Evolutionary conservation across 2,329 filamentous ascomycete genomes (phyloP), one percentile per base, ranked within the genome.

Genomic region (Magnaporthiopsis incrustans): DNA sequence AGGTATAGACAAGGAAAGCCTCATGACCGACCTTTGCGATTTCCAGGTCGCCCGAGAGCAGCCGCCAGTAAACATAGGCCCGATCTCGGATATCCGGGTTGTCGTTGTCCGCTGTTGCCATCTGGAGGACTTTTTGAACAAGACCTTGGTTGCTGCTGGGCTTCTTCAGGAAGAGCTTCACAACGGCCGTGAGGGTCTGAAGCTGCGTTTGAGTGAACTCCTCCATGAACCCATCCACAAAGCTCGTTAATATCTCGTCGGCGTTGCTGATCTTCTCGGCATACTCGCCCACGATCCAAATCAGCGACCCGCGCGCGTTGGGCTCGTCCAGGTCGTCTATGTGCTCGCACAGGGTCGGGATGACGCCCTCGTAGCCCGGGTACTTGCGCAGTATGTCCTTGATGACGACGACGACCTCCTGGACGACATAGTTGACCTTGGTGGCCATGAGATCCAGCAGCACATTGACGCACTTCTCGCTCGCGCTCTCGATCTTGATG

Each of bases 261-360:
- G 95, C 95, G 71, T 99, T 98, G 78, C 86, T 96, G 72, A 99
- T 99, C 82, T 99, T 99, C 80, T 99, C 95, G 0, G 95, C 95
- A 74, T 99, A 99, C 75, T 99, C 95, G 69, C 95, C 95, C 7
- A 99, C 94, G 69, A 99, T 98, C 95, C 95, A 99, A 72, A 99
- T 98, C 66, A 99, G 80, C 27, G 94, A 90, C 3, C 90, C 93
- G 71, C 95, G 83, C 8, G 95, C 95, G 70, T 92, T 89, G 1
- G 94, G 93, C 76, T 99, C 95, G 73, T 99, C 95, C 68, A 99
- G 77, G 70, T 99, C 95, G 71, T 99, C 95, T 67, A 99, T 97
- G 73, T 96, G 92, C 75, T 97, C 87, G 80, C 96, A 99, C 18
- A 99, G 83, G 0, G 92, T 96, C 3, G 94, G 94, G 70, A 99